Conservation (phyloP, 352 stramenopile genomes). For the Phytophthora agathidicida region DNA sequence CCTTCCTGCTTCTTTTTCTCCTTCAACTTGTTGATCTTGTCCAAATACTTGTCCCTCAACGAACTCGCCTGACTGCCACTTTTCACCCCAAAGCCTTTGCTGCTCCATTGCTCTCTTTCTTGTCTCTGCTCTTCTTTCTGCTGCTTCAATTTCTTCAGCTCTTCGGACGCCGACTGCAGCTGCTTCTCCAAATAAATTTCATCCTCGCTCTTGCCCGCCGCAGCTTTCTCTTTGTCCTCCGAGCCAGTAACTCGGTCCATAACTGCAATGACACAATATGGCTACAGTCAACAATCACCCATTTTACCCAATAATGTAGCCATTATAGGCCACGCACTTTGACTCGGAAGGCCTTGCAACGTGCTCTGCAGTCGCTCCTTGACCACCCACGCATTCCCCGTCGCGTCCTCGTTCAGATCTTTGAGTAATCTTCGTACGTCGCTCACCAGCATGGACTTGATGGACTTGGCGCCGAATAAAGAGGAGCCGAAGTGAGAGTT, state of each 20-base stretch:
- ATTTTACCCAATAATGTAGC: not conserved
- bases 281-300: conserved; percentile 1
- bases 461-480: conserved; percentile 33
- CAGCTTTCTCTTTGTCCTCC: conserved; percentile 19
- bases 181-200: conserved; percentile 65
- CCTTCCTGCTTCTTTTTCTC: conserved; percentile 50
- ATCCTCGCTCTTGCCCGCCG: conserved; percentile 47
- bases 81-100: conserved; percentile 7
- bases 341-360: conserved; percentile 60
- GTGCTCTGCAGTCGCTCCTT: conserved; percentile 72
- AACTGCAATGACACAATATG: conserved; percentile 36
- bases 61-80: conserved; percentile 26
- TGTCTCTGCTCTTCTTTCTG: conserved; percentile 30
- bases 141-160: conserved; percentile 31
- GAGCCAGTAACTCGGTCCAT: conserved; percentile 57
- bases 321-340: conserved; percentile 41
- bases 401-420: conserved; percentile 63
- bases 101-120: conserved; percentile 30
- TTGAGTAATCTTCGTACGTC: conserved; percentile 72
- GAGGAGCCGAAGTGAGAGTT: conserved; percentile 26
- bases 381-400: conserved; percentile 62
- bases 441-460: conserved; percentile 63
- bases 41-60: conserved; percentile 74
- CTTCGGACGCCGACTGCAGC: conserved; percentile 45
- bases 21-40: conserved; percentile 75